Evolutionary conservation across 306 rosid species (phyloP).

Genomic region (Quercus agrifolia): DNA sequence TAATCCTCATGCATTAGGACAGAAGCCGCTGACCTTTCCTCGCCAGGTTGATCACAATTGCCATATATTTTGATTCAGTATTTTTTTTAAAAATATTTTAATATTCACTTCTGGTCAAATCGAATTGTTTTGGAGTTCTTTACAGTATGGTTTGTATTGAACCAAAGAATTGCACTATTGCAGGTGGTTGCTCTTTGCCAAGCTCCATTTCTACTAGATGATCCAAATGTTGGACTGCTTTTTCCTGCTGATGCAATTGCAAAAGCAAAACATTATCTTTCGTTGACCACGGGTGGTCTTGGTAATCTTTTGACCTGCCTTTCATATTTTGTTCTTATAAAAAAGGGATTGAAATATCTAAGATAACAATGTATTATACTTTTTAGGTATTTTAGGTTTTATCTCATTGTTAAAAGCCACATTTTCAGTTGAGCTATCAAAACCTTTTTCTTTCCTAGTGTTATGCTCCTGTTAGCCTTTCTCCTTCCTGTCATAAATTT

Average conservation of each 20-base stretch:
- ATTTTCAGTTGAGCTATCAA: neutral
- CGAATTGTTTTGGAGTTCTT: neutral
- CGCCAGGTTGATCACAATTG: slow-evolving; percentile 73
- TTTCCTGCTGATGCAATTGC: slow-evolving; percentile 99
- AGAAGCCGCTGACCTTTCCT: slow-evolving; percentile 93
- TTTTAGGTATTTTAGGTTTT: neutral
- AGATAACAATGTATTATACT: neutral
- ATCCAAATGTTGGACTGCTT: slow-evolving; percentile 86
- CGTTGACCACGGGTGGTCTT: slow-evolving; percentile 84
- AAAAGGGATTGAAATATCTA: neutral
- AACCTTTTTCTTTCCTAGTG: neutral
- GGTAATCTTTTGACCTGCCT: slow-evolving; percentile 48
- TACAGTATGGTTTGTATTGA: slow-evolving; percentile 15
- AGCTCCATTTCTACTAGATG: slow-evolving; percentile 95
- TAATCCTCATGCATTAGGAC: slow-evolving; percentile 98
- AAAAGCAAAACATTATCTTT: slow-evolving; percentile 81
- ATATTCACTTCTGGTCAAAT: slow-evolving; percentile 8
- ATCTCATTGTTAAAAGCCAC: neutral
- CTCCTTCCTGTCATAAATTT: neutral
- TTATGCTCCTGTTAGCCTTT: neutral
- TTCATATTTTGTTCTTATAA: slow-evolving; percentile 3
- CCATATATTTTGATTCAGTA: slow-evolving; percentile 17
- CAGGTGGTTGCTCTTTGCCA: slow-evolving; percentile 99
- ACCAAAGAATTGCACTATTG: slow-evolving; percentile 20
- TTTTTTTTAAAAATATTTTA: neutral